These are phyloP conservation scores for Agrocybe pediades DNA, from an alignment of 768 basidiomycete species.

Conservation along the genomic window DNA sequence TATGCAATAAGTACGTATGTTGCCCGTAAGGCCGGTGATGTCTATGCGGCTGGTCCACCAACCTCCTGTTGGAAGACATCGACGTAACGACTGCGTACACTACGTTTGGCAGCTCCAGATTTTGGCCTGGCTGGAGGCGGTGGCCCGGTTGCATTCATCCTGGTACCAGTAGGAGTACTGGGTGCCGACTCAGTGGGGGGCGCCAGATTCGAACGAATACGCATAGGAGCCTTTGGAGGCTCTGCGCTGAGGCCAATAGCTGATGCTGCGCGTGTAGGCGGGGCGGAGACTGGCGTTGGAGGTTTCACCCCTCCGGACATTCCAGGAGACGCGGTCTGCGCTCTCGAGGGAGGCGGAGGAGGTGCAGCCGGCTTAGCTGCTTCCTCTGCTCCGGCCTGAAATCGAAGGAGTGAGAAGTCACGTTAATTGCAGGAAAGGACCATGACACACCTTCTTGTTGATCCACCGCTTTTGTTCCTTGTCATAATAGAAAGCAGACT, in stretches of 20 bases:
- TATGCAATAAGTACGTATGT: slow-evolving; percentile 13
- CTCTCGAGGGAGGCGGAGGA: slow-evolving; percentile 79
- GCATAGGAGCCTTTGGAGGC: slow-evolving; percentile 52
- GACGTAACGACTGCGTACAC: slow-evolving; percentile 82
- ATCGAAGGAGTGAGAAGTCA: slow-evolving; percentile 5
- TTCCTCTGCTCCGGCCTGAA: slow-evolving; percentile 60
- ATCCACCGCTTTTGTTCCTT: slow-evolving; percentile 96
- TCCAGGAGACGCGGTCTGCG: slow-evolving; percentile 85
- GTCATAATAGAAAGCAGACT: slow-evolving; percentile 90
- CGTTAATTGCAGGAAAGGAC: neutral
- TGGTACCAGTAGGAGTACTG: slow-evolving; percentile 46
- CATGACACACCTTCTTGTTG: slow-evolving; percentile 75
- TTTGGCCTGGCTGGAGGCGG: slow-evolving; percentile 55
- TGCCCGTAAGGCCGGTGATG: slow-evolving; percentile 9
- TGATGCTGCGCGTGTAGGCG: slow-evolving; percentile 58
- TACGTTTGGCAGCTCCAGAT: slow-evolving; percentile 72
- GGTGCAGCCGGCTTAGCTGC: slow-evolving; percentile 53
- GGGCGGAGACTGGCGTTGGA: slow-evolving; percentile 30
- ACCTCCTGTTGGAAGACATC: slow-evolving; percentile 78
- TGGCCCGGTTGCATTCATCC: slow-evolving; percentile 49
- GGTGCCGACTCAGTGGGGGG: slow-evolving; percentile 53
- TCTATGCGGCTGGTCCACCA: slow-evolving; percentile 17
- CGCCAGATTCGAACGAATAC: slow-evolving; percentile 66
- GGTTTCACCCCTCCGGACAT: slow-evolving; percentile 39
- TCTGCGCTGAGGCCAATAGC: slow-evolving; percentile 61